A percentile compares a stretch with the other conserved stretches of the same genome.
Conservation (phyloP, 345 rosid genomes). For the Citrus inodora region DNA sequence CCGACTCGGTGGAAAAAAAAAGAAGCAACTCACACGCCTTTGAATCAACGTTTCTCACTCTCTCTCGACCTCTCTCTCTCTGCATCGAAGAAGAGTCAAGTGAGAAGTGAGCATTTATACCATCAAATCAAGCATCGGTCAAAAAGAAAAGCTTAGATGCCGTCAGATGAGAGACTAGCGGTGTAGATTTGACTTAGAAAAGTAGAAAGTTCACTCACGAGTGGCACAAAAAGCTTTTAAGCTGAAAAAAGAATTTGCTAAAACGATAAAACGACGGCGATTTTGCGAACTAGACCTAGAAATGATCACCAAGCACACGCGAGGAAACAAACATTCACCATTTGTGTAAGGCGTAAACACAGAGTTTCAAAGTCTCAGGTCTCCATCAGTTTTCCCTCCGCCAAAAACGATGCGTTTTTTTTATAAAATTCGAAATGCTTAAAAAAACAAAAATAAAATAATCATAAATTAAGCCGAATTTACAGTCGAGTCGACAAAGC, state of each 20-base stretch:
- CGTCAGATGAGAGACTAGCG: slow-evolving; percentile 29
- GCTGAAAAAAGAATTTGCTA: not conserved
- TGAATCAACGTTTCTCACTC: slow-evolving; percentile 3
- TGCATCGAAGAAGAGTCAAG: slow-evolving; percentile 21
- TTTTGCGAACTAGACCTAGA: slow-evolving; percentile 8
- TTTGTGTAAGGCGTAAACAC: not conserved
- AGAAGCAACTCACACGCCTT: not conserved
- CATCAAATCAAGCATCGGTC: slow-evolving; percentile 7
- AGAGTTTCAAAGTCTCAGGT: slow-evolving; percentile 6
- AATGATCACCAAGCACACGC: too few relatives aligned
- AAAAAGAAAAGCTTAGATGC: slow-evolving; percentile 1
- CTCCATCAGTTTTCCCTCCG: slow-evolving; percentile 1
- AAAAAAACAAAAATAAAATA: not conserved
- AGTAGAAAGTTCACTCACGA: slow-evolving; percentile 22
- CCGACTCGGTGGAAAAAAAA: not conserved
- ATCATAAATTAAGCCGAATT: slow-evolving; percentile 2
- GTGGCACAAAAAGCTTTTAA: not conserved
- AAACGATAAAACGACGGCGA: slow-evolving; percentile 35
- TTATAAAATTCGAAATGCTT: not conserved
- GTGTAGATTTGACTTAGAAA: slow-evolving; percentile 30
- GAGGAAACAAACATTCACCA: not conserved
- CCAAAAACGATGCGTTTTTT: not conserved
- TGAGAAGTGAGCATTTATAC: not conserved
- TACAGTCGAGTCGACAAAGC: slow-evolving; percentile 28
- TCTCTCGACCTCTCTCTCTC: not conserved